Evolutionary conservation across 176 grass and related monocot species (phyloP), one percentile per base, ranked within the genome.

Genomic region (Elymus sibiricus): DNA sequence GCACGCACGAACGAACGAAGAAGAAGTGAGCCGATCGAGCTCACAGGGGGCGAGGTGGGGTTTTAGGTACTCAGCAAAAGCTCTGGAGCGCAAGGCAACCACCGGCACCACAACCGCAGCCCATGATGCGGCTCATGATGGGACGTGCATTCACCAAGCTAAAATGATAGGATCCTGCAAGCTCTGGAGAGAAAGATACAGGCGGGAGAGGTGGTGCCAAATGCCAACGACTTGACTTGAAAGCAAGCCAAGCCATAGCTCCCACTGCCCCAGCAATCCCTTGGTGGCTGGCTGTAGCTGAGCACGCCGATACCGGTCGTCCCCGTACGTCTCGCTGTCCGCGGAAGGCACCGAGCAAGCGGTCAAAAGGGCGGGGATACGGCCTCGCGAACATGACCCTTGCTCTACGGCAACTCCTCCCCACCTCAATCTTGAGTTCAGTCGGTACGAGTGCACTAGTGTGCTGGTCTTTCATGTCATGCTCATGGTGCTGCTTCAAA

Each of bases 81-180:
- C 83, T 79, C 49, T 51, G 32, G 85, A 76, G 65, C 63, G 90
- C 88, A 68, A 79, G 75, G 60, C 90, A 95, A 92, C 93, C 39
- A 92, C 90, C 74, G 65, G 88, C 88, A 92, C 90, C 87, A 92
- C 86, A 91, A 91, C 92, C 42, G 58, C 86, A 86, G 29, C 31
- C 79, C 86, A 92, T 87, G 65, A 90, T 94, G 90, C 92, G 32
- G 11, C 87, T 86, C 89, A 94, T 97, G 85, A 92, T 92, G 90
- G 75, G 68, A 83, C 72, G 87, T 89, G 74, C 70, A 62, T 89
- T 82, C 74, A 69, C 64, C 67, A 65, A 43, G 49, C 70, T 19
- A 47, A 82, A 61, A 83, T 79, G 43, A 78, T 87, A n/a, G 49
- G 82, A 24, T 11, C 21, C 19, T 72, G 72, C 61, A 85, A 58